A percentile compares a stretch with the other conserved stretches of the same genome.
Evolutionary conservation across 2,329 filamentous ascomycete species (phyloP).

Genomic region (Macroventuria anomochaeta): DNA sequence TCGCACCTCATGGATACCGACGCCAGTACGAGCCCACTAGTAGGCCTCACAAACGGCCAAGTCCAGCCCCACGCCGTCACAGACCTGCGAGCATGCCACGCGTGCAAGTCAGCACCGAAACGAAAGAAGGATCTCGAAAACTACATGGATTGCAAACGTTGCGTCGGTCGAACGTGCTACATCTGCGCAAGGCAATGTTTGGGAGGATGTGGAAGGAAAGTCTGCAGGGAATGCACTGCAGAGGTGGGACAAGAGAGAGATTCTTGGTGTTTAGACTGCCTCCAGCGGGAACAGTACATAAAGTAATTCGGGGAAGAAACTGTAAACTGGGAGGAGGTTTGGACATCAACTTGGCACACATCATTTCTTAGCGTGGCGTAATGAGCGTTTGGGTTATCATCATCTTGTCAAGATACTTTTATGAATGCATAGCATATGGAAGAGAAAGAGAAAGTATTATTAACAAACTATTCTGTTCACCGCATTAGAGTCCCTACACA

Average conservation of each 20-base stretch:
- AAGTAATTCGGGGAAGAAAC: slow-evolving; percentile 22
- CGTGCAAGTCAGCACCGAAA: slow-evolving; percentile 70
- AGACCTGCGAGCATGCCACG: slow-evolving; percentile 63
- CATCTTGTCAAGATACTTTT: neutral
- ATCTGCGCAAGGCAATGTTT: slow-evolving; percentile 71
- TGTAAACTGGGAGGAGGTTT: neutral
- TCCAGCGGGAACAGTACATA: slow-evolving; percentile 27
- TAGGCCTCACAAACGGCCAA: neutral
- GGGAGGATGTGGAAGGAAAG: slow-evolving; percentile 56
- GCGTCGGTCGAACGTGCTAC: slow-evolving; percentile 68
- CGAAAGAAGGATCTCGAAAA: slow-evolving; percentile 70
- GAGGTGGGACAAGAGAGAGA: slow-evolving; percentile 70
- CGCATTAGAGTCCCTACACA: too few relatives aligned
- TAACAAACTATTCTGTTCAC: too few relatives aligned
- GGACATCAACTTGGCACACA: neutral
- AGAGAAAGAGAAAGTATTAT: neutral
- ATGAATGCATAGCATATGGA: neutral
- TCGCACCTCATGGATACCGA: slow-evolving; percentile 46
- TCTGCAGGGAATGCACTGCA: slow-evolving; percentile 73
- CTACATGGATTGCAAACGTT: slow-evolving; percentile 69
- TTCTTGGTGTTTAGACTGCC: slow-evolving; percentile 69
- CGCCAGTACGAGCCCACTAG: slow-evolving; percentile 1
- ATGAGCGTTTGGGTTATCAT: slow-evolving; percentile 13
- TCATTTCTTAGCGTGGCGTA: slow-evolving; percentile 16
- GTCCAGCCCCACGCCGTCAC: slow-evolving; percentile 16